Percentiles rank a stretch among this genome's conserved stretches.
Conservation (phyloP, 2,329 filamentous ascomycete species). For the Zelopaecilomyces penicillatus region DNA sequence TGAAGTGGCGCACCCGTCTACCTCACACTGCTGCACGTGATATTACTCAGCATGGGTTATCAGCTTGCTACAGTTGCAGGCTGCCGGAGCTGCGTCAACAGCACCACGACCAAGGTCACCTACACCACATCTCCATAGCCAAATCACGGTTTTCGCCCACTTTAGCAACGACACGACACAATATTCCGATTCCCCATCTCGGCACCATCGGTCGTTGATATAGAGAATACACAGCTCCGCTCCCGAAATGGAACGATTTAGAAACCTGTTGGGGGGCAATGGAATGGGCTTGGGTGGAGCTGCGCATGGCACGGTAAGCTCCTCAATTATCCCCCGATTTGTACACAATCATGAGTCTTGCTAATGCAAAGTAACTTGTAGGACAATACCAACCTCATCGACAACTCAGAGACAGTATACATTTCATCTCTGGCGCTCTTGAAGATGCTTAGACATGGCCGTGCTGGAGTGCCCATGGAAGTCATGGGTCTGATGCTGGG, state of each 20-base stretch:
- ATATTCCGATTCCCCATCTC: too few species aligned
- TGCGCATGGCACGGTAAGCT: constrained; percentile 32
- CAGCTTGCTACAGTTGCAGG: constrained; percentile 3
- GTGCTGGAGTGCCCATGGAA: constrained; percentile 98
- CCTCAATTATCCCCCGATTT: background rate
- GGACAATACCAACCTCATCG: constrained; percentile 88
- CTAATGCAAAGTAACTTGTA: constrained; percentile 27
- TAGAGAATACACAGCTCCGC: background rate
- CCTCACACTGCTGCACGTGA: constrained; percentile 4
- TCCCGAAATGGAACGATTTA: constrained; percentile 76
- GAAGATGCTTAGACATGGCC: constrained; percentile 97
- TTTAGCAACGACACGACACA: too few species aligned
- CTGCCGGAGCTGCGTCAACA: constrained; percentile 12
- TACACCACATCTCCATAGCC: background rate
- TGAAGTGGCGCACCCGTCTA: too few species aligned
- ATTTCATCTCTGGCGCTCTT: constrained; percentile 94
- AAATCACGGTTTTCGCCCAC: too few species aligned
- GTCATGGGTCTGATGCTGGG: constrained; percentile 99
- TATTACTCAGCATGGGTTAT: constrained; percentile 4
- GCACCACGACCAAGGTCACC: background rate
- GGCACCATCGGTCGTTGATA: background rate
- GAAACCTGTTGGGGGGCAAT: constrained; percentile 74
- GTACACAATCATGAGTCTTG: background rate
- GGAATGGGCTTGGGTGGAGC: constrained; percentile 56
- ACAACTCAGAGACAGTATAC: constrained; percentile 99